These are phyloP conservation scores for Xylaria arbuscula DNA, from an alignment of 2,329 filamentous ascomycete genomes.

Conservation along the genomic window DNA sequence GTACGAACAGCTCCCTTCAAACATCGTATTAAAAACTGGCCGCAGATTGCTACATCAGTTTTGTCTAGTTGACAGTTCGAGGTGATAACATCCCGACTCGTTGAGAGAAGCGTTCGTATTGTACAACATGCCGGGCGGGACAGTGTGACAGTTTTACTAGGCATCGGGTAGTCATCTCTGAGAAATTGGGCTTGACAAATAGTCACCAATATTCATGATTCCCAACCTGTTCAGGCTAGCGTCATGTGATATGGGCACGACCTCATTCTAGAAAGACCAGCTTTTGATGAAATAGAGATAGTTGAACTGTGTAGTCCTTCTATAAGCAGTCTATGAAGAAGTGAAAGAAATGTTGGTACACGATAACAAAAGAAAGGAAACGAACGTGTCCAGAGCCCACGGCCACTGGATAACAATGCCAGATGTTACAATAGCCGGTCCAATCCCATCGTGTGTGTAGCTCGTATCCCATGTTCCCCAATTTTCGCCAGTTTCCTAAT, in stretches of 20 bases:
- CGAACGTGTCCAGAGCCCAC: conserved; percentile 17
- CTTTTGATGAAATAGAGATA: not conserved
- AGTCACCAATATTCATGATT: not conserved
- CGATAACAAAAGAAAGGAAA: conserved; percentile 28
- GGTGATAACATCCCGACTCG: not conserved
- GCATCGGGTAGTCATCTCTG: not conserved
- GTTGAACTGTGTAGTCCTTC: conserved; percentile 24
- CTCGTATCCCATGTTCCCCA: conserved; percentile 11
- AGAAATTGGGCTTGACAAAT: not conserved
- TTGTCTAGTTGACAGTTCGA: not conserved
- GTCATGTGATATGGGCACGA: not conserved
- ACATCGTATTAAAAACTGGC: not conserved
- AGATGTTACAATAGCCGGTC: conserved; percentile 17
- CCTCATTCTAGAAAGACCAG: not conserved
- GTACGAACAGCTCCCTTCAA: not conserved
- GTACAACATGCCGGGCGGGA: not conserved
- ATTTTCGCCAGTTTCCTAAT: not conserved
- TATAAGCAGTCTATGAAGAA: conserved; percentile 35
- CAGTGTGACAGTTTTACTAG: not conserved
- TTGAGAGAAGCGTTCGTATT: not conserved
- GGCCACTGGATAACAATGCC: conserved; percentile 2
- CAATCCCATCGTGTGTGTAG: conserved; percentile 16
- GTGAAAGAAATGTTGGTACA: conserved; percentile 30
- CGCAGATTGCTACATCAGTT: not conserved
- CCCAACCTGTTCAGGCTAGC: not conserved